These are phyloP conservation scores for Cryoendolithus antarcticus DNA, from an alignment of 2,329 filamentous ascomycete species.

Conservation along the genomic window DNA sequence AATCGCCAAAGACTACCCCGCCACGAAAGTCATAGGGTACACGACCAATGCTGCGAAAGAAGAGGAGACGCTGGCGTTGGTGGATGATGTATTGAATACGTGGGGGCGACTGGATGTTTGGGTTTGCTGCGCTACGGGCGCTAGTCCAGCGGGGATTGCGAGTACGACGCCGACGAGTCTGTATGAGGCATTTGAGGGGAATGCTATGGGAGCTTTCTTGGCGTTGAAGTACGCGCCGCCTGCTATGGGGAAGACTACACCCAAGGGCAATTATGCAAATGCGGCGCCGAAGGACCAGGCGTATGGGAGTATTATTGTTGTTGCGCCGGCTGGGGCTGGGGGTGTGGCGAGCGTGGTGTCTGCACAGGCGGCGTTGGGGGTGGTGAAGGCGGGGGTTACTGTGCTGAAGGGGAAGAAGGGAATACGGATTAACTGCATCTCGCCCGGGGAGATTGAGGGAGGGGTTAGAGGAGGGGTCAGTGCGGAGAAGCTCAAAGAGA, in stretches of 20 bases:
- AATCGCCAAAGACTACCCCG: constrained; percentile 35
- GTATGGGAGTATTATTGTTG: constrained; percentile 54
- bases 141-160: constrained; percentile 45
- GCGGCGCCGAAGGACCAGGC: constrained; percentile 46
- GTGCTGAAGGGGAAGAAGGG: constrained; percentile 43
- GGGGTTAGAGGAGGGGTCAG: constrained; percentile 39
- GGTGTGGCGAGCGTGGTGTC: constrained; percentile 50
- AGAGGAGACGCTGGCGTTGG: constrained; percentile 46
- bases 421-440: constrained; percentile 46
- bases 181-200: constrained; percentile 47
- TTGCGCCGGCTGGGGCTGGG: constrained; percentile 46
- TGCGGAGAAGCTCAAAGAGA: constrained; percentile 37
- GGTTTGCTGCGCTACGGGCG: constrained; percentile 45
- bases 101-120: constrained; percentile 46
- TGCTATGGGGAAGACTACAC: constrained; percentile 49
- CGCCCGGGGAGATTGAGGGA: constrained; percentile 35
- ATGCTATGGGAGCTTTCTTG: constrained; percentile 51
- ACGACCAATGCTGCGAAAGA: constrained; percentile 48
- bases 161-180: constrained; percentile 45
- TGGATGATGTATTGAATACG: constrained; percentile 50
- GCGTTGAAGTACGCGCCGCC: constrained; percentile 52
- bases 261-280: constrained; percentile 45
- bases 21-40: constrained; percentile 51
- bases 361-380: constrained; percentile 49
- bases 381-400: constrained; percentile 46